Evolutionary conservation across 495 filamentous ascomycete species (phyloP).

Genomic region (Talaromyces proteolyticus): DNA sequence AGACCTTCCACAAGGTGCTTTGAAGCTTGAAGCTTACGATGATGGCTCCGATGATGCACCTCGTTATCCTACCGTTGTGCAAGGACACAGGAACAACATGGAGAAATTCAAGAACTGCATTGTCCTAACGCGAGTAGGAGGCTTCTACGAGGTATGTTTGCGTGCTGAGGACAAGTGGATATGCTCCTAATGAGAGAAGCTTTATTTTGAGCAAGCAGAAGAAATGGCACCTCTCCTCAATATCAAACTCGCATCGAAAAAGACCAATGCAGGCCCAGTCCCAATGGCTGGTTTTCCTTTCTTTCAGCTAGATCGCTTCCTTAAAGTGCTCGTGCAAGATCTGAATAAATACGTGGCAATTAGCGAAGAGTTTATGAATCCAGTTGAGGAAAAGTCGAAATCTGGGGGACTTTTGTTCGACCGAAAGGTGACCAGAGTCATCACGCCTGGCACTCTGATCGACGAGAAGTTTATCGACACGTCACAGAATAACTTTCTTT

Average conservation of each 20-base stretch:
- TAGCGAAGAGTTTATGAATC: constrained; percentile 81
- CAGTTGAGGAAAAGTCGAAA: constrained; percentile 57
- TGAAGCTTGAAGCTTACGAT: constrained; percentile 41
- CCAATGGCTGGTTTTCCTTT: constrained; percentile 94
- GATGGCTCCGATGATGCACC: constrained; percentile 46
- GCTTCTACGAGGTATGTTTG: constrained; percentile 75
- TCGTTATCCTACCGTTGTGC: constrained; percentile 78
- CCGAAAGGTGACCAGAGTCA: constrained; percentile 74
- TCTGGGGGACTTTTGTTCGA: constrained; percentile 75
- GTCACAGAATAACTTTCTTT: constrained; percentile 84
- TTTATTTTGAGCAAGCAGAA: constrained; percentile 92
- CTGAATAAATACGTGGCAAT: constrained; percentile 86
- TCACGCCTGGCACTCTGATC: constrained; percentile 92
- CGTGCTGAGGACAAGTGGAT: background rate
- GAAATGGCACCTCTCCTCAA: constrained; percentile 81
- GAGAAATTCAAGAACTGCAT: constrained; percentile 83
- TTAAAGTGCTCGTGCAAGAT: constrained; percentile 90
- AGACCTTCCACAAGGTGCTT: constrained; percentile 58
- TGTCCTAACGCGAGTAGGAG: constrained; percentile 81
- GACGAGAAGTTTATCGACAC: constrained; percentile 97
- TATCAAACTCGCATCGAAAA: constrained; percentile 79
- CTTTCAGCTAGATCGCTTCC: constrained; percentile 82
- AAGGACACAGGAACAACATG: constrained; percentile 88
- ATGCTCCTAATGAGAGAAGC: constrained; percentile 22
- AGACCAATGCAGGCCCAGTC: constrained; percentile 65